A percentile compares a stretch with the other conserved stretches of the same genome.
Conservation (phyloP, 208 protist species). For the Zelonia costaricensis region DNA sequence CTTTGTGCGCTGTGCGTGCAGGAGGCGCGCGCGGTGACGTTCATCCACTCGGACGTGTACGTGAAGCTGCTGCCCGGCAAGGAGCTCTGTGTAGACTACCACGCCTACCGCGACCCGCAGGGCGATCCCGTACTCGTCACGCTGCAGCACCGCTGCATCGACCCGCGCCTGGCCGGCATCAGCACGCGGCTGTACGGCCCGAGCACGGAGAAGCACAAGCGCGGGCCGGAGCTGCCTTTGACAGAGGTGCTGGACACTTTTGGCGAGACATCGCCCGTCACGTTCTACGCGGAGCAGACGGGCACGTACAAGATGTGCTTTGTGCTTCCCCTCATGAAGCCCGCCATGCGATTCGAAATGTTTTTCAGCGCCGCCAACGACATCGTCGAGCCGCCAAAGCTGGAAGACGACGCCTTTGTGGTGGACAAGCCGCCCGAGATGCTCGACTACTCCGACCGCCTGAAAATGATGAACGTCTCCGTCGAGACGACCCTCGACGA, state of each 20-base stretch:
- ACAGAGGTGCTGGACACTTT: slow-evolving; percentile 41
- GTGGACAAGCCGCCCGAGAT: slow-evolving; percentile 71
- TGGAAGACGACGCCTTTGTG: slow-evolving; percentile 55
- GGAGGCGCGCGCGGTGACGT: background rate
- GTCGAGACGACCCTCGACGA: slow-evolving; percentile 64
- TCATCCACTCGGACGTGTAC: slow-evolving; percentile 40
- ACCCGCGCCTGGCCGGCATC: slow-evolving; percentile 55
- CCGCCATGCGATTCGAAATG: slow-evolving; percentile 65
- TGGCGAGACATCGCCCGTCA: slow-evolving; percentile 44
- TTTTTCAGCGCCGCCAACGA: slow-evolving; percentile 66
- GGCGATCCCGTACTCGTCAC: slow-evolving; percentile 55
- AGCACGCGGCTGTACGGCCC: slow-evolving; percentile 53
- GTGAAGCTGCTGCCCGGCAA: slow-evolving; percentile 67
- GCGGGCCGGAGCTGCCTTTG: slow-evolving; percentile 29
- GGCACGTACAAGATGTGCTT: slow-evolving; percentile 77
- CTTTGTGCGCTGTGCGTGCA: background rate
- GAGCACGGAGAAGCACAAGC: slow-evolving; percentile 24
- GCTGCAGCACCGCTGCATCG: slow-evolving; percentile 59
- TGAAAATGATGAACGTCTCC: slow-evolving; percentile 64
- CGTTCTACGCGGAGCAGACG: slow-evolving; percentile 63
- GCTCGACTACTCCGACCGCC: slow-evolving; percentile 52
- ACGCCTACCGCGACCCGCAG: slow-evolving; percentile 63
- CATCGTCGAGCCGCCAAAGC: slow-evolving; percentile 42
- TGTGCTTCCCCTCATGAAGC: slow-evolving; percentile 46
- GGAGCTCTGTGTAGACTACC: slow-evolving; percentile 67